A percentile compares a stretch with the other conserved stretches of the same genome.
Conservation (phyloP, 176 grass and related monocot species). For the Lolium perenne region DNA sequence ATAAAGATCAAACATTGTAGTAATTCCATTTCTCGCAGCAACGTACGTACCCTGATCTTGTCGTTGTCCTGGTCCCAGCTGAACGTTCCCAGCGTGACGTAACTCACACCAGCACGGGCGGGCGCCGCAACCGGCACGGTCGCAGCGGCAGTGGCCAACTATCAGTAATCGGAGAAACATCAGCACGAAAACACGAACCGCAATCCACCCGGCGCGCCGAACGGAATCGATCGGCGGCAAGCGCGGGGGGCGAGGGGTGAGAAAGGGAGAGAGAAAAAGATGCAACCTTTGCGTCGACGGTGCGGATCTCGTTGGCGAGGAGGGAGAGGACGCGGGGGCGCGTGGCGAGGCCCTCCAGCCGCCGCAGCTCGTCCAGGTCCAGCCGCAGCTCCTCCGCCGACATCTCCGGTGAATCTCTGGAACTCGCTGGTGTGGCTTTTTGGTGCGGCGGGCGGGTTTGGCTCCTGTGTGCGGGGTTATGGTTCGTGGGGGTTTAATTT, state of each 20-base stretch:
- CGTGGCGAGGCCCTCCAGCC: slow-evolving; percentile 71
- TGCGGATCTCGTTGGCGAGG: slow-evolving; percentile 74
- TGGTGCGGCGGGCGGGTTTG: not conserved
- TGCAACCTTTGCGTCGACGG: slow-evolving; percentile 67
- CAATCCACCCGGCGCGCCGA: not conserved
- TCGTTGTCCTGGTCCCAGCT: slow-evolving; percentile 95
- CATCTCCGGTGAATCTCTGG: slow-evolving; percentile 20
- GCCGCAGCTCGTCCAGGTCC: slow-evolving; percentile 81
- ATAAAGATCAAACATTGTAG: not conserved
- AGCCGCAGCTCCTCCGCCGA: slow-evolving; percentile 67
- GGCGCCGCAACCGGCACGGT: slow-evolving; percentile 33
- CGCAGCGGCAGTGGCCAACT: slow-evolving; percentile 42
- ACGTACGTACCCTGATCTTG: slow-evolving; percentile 69
- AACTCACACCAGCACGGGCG: slow-evolving; percentile 39
- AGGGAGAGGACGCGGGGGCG: slow-evolving; percentile 68
- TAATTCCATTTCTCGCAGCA: not conserved
- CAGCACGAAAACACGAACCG: not conserved
- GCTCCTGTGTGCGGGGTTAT: not conserved
- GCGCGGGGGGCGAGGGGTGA: not conserved
- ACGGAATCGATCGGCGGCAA: not conserved
- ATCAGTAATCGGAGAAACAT: not conserved
- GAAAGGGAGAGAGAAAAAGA: too few relatives aligned
- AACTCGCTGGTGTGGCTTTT: not conserved
- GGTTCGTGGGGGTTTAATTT: slow-evolving; percentile 22
- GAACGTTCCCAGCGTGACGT: slow-evolving; percentile 77